Evolutionary conservation across 1,139 yeast species (phyloP).

Genomic region (Suhomyces bolitotheri): DNA sequence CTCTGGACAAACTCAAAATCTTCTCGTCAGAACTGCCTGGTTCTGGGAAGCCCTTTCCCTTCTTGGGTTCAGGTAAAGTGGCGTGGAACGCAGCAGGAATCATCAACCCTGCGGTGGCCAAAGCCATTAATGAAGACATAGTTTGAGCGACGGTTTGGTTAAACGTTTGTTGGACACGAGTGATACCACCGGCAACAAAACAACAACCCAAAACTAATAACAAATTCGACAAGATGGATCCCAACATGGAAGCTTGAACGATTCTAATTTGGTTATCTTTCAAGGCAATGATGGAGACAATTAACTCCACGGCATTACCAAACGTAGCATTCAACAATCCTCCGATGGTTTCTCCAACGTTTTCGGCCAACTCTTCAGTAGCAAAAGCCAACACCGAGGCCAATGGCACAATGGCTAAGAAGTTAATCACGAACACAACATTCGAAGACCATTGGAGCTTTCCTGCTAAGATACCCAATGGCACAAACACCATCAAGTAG

Average conservation of each 20-base stretch:
- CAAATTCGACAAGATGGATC: constrained; percentile 84
- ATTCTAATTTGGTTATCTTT: constrained; percentile 83
- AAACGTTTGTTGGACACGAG: constrained; percentile 81
- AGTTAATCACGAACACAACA: constrained; percentile 70
- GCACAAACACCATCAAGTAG: constrained; percentile 75
- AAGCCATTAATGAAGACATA: constrained; percentile 90
- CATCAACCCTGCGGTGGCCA: constrained; percentile 82
- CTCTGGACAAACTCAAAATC: constrained; percentile 78
- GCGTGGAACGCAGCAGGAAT: constrained; percentile 97
- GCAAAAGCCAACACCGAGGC: constrained; percentile 90
- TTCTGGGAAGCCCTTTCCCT: constrained; percentile 42
- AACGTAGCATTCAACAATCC: constrained; percentile 94
- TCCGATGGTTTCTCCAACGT: constrained; percentile 86
- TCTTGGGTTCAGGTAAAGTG: constrained; percentile 54
- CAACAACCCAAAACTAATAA: constrained; percentile 93
- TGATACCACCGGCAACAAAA: constrained; percentile 88
- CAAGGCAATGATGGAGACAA: constrained; percentile 89
- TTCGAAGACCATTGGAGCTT: constrained; percentile 55
- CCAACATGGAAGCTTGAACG: constrained; percentile 96
- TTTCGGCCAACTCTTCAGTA: constrained; percentile 86
- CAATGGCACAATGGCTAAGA: constrained; percentile 87
- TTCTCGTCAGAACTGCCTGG: constrained; percentile 46
- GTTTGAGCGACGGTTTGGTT: constrained; percentile 97
- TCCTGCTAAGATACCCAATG: constrained; percentile 81
- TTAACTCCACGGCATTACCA: constrained; percentile 88